Evolutionary conservation across 1,284 basidiomycete genomes (phyloP), one percentile per base, ranked within the genome.

Genomic region (Cystobasidium pallidum): DNA sequence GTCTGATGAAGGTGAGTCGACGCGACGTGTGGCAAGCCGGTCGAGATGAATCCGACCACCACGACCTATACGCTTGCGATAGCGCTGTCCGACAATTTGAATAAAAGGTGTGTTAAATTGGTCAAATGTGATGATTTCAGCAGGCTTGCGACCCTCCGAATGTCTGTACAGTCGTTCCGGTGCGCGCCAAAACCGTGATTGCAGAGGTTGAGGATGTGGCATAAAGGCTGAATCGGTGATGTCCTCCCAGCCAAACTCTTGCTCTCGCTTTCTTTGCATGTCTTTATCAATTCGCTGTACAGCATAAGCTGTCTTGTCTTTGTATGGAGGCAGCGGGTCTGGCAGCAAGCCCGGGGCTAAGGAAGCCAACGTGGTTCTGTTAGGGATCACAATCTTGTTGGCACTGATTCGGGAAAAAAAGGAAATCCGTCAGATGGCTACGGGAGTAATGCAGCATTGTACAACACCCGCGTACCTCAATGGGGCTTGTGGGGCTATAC

Each of bases 221-320:
- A 75, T 58, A 75, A 74, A 78, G 76, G 81, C 77, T 82, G 75
- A 88, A 81, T 94, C 91, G 75, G 91, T 86, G 66, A 85, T 84
- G 78, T 95, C 92, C 77, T 95, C 92, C 89, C 92, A 94, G 52
- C 87, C 85, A 66, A 88, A 85, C 78, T 94, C 91, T 66, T 74
- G 75, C 61, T 82, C 81, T 58, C 89, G 90, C 79, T 88, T 87
- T 57, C 84, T 84, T 6, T 83, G 82, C 74, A 93, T 80, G 61
- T 88, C 85, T 19, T 85, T 83, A 74, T 94, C 91, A 78, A 92
- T 86, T 63, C 86, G 84, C 45, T 85, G 84, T 52, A 85, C 85
- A 73, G 93, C 87, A 3, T 84, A 81, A 7, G 84, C 83, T 52
- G 85, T 81, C 43, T 90, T 87, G 71, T 92, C 90, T 51, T 77